Percentiles rank a stretch among this genome's conserved stretches.
Evolutionary conservation across 1,284 basidiomycete genomes (phyloP).

Genomic region (Microbotryum lychnidis-dioicae): DNA sequence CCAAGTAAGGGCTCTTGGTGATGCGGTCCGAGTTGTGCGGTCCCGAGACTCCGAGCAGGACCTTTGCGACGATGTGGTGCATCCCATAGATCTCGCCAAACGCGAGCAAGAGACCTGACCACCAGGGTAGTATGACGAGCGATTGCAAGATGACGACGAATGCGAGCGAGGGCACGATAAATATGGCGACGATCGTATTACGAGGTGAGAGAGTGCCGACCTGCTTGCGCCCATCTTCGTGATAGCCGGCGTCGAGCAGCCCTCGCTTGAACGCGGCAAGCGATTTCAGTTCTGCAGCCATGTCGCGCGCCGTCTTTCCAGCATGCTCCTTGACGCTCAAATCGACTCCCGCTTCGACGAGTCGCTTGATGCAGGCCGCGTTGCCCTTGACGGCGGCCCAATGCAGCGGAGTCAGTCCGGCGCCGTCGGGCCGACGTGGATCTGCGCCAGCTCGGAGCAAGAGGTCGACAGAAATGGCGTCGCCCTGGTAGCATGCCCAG

Average conservation of each 20-base stretch:
- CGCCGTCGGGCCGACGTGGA: constrained; percentile 63
- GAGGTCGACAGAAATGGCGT: constrained; percentile 87
- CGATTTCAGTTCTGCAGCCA: constrained; percentile 89
- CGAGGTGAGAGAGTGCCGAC: constrained; percentile 38
- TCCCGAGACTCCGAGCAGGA: constrained; percentile 58
- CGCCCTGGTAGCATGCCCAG: constrained; percentile 99
- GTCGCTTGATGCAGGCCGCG: constrained; percentile 66
- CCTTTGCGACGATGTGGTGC: constrained; percentile 83
- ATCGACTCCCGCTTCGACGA: constrained; percentile 79
- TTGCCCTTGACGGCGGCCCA: constrained; percentile 99
- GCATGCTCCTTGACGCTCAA: constrained; percentile 70
- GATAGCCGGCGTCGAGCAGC: constrained; percentile 61
- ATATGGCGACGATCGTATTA: constrained; percentile 72
- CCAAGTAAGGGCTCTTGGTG: constrained; percentile 65
- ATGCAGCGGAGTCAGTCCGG: constrained; percentile 82
- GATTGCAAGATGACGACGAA: constrained; percentile 77
- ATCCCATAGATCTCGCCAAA: constrained; percentile 67
- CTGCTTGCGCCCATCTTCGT: constrained; percentile 34
- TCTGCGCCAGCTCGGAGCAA: constrained; percentile 81
- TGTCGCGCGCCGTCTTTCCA: constrained; percentile 82
- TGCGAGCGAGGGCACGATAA: constrained; percentile 66
- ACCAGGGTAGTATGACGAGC: constrained; percentile 75
- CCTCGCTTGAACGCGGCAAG: constrained; percentile 79
- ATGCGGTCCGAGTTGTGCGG: constrained; percentile 36
- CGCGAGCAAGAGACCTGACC: constrained; percentile 71